Evolutionary conservation across 495 filamentous ascomycete species (phyloP), one percentile per base, ranked within the genome.

Genomic region (Xylaria scruposa): DNA sequence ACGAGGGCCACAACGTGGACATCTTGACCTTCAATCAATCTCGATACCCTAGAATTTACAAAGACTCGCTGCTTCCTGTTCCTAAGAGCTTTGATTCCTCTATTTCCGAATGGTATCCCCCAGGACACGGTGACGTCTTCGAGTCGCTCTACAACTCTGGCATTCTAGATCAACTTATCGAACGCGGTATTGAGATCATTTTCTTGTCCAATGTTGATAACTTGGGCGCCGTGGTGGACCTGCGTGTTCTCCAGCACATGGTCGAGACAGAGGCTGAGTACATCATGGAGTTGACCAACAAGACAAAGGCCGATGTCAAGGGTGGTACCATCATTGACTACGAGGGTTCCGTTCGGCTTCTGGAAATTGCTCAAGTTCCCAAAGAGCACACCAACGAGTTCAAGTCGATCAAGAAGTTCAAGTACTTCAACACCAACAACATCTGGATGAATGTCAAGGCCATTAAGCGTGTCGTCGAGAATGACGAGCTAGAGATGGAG

Each of bases 341-440:
- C 83, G 96, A 99, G 79, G 95, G 94, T 77, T 93, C 92, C 71
- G 96, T 94, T 75, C 94, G 96, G 77, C 91, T 99, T 49, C 91
- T 99, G 46, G 96, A 99, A 88, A 97, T 99, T 75, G 96, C 96
- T 15, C 96, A 99, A 86, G 96, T 99, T n/a, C 96, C 97, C 84
- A 98, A 97, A 89, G 94, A 98, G 86, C 95, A 99, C 86, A 92
- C 93, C 78, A 98, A 99, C 85, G 96, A 99, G 85, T 99, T 99
- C 93, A 99, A 99, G 91, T 98, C 96, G 61, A 99, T 99, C 87
- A 99, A 98, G 92, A 99, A 99, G 88, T 99, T 99, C 91, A 98
- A 97, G 88, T 99, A 99, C 90, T 99, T 99, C 91, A 99, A 99
- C 90, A 99, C 96, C 84, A 99, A 99, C 92, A 99, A 99, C 89